Evolutionary conservation across 306 rosid species (phyloP).

Genomic region (Begonia masoniana): DNA sequence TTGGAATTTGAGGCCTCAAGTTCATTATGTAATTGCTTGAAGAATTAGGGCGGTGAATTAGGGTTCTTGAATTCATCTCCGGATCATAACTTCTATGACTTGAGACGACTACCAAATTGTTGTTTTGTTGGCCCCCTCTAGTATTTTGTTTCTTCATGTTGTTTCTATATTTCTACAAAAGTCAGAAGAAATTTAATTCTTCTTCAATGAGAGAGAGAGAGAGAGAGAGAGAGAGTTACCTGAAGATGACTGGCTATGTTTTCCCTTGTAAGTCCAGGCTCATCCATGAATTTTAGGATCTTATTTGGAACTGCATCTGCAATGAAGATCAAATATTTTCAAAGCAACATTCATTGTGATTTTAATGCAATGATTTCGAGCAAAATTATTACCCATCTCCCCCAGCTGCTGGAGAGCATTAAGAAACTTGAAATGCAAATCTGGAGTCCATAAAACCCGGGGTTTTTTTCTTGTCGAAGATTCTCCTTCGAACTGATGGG

Average conservation of each 20-base stretch:
- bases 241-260: constrained; percentile 19
- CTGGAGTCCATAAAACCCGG: constrained; percentile 6
- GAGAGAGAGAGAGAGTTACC: constrained; percentile 1
- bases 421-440: constrained; percentile 5
- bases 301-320: constrained; percentile 16
- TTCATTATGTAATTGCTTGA: background rate
- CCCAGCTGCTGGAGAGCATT: constrained; percentile 7
- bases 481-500: too few relatives aligned
- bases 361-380: too few relatives aligned
- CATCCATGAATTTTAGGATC: constrained; percentile 12
- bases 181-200: background rate
- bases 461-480: constrained; percentile 6
- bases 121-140: background rate
- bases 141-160: constrained; percentile 1
- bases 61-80: background rate
- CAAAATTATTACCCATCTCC: constrained; percentile 2
- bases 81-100: background rate
- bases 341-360: too few relatives aligned
- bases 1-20: background rate
- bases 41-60: background rate
- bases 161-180: constrained; percentile 12
- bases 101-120: background rate
- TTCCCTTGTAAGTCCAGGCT: constrained; percentile 9
- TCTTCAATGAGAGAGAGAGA: background rate
- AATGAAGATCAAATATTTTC: background rate